Evolutionary conservation across 176 grass and related monocot genomes (phyloP).

Genomic region (Puya raimondii): DNA sequence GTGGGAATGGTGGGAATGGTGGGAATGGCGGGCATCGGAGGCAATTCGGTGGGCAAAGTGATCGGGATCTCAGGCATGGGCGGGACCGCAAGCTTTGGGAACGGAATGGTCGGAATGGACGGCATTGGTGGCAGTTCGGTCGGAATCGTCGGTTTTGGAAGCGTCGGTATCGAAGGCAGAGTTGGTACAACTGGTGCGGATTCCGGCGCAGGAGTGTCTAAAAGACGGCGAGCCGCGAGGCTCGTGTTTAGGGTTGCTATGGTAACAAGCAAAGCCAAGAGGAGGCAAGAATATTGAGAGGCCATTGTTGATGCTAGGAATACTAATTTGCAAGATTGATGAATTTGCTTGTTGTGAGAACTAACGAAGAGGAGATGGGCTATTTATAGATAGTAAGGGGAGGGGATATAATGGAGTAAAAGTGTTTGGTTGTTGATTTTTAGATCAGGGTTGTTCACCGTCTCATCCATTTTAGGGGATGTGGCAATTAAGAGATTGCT

Average conservation of each 20-base stretch:
- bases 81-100: neutral
- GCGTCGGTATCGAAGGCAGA: slow-evolving; percentile 3
- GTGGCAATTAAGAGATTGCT: neutral
- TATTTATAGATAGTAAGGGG: neutral
- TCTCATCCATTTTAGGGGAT: neutral
- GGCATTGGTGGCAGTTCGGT: neutral
- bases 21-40: slow-evolving; percentile 26
- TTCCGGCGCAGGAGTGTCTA: slow-evolving; percentile 48
- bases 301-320: slow-evolving; percentile 31
- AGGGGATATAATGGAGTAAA: neutral
- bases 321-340: neutral
- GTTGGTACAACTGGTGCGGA: slow-evolving; percentile 26
- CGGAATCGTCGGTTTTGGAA: neutral
- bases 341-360: neutral
- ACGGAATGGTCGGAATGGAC: neutral
- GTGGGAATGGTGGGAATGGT: slow-evolving; percentile 29
- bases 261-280: slow-evolving; percentile 41
- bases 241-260: slow-evolving; percentile 36
- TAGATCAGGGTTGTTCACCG: neutral
- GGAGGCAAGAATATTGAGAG: slow-evolving; percentile 10
- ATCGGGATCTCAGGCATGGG: neutral
- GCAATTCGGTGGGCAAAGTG: neutral
- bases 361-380: neutral
- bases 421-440: neutral
- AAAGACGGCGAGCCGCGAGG: slow-evolving; percentile 40